Conservation (phyloP, 164 flowering plant genomes). For the Brasenia schreberi region DNA sequence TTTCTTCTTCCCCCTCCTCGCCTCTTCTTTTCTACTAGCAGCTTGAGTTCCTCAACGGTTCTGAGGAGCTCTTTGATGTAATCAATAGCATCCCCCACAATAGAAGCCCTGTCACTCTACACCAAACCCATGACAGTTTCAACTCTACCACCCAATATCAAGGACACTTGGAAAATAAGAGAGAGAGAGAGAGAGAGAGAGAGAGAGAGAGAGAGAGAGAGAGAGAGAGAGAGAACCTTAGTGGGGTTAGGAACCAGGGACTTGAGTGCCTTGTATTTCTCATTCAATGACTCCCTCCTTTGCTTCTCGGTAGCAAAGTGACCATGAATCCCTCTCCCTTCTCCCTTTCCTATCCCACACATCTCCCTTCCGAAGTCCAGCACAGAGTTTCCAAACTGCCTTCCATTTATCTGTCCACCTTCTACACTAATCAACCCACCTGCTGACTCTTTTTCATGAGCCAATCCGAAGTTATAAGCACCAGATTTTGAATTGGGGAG, state of each 20-base stretch:
- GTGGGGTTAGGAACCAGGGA: constrained; percentile 60
- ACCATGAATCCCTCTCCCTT: constrained; percentile 29
- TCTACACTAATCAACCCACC: constrained; percentile 10
- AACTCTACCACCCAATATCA: neutral
- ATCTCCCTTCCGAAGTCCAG: constrained; percentile 45
- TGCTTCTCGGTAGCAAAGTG: constrained; percentile 64
- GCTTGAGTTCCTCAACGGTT: constrained; percentile 57
- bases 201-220: neutral
- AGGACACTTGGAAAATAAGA: neutral
- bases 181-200: neutral
- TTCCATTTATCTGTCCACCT: constrained; percentile 23
- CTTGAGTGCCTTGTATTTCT: constrained; percentile 39
- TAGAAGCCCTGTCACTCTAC: constrained; percentile 77
- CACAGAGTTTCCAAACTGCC: constrained; percentile 34
- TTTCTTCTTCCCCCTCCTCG: constrained; percentile 43
- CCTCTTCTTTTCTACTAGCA: constrained; percentile 71
- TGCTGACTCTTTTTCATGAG: constrained; percentile 23
- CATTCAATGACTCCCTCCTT: constrained; percentile 61
- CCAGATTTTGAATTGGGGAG: constrained; percentile 18
- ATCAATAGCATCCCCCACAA: constrained; percentile 77
- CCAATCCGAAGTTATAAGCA: constrained; percentile 29
- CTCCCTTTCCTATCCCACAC: constrained; percentile 10
- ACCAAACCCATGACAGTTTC: neutral
- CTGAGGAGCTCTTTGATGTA: constrained; percentile 76
- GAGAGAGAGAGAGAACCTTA: constrained; percentile 39